A percentile compares a stretch with the other conserved stretches of the same genome.
Conservation (phyloP, 495 filamentous ascomycete species). For the Aspergillus hancockii region DNA sequence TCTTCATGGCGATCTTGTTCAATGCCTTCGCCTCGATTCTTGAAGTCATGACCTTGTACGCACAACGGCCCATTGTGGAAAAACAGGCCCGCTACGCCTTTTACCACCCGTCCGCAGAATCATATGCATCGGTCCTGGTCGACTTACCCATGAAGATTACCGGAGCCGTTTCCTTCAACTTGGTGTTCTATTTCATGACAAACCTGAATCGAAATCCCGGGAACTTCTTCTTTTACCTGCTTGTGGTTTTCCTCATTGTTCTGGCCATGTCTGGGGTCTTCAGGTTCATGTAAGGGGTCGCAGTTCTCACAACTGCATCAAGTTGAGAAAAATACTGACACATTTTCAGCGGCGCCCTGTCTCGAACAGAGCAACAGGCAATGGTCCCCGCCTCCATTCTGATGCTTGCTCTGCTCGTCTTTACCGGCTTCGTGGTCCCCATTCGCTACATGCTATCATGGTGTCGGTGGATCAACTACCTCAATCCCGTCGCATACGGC, state of each 20-base stretch:
- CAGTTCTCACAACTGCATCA: too few species aligned
- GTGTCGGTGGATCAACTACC: constrained; percentile 51
- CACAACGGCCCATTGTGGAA: constrained; percentile 58
- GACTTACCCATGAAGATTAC: constrained; percentile 55
- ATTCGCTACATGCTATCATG: constrained; percentile 35
- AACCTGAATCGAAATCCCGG: constrained; percentile 56
- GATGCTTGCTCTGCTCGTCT: constrained; percentile 33
- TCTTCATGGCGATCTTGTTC: constrained; percentile 83
- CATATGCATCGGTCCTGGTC: constrained; percentile 52
- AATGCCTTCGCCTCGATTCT: constrained; percentile 77
- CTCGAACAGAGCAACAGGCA: constrained; percentile 62
- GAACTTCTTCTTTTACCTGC: constrained; percentile 73
- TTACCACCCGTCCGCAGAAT: constrained; percentile 59
- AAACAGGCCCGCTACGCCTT: constrained; percentile 61
- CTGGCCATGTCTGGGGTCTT: constrained; percentile 72
- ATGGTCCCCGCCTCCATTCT: constrained; percentile 33
- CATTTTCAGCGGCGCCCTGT: constrained; percentile 62
- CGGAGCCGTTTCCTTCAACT: constrained; percentile 46
- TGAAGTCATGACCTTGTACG: constrained; percentile 60
- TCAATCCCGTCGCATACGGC: constrained; percentile 63
- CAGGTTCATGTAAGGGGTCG: constrained; percentile 54
- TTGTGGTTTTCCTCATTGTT: constrained; percentile 63
- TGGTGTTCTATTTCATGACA: constrained; percentile 55
- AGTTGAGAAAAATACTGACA: too few species aligned
- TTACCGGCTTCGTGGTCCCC: constrained; percentile 39